phyloP scores from a whole-genome alignment of 2,329 filamentous ascomycete genomes.

The Karstenula rhodostoma region DNA sequence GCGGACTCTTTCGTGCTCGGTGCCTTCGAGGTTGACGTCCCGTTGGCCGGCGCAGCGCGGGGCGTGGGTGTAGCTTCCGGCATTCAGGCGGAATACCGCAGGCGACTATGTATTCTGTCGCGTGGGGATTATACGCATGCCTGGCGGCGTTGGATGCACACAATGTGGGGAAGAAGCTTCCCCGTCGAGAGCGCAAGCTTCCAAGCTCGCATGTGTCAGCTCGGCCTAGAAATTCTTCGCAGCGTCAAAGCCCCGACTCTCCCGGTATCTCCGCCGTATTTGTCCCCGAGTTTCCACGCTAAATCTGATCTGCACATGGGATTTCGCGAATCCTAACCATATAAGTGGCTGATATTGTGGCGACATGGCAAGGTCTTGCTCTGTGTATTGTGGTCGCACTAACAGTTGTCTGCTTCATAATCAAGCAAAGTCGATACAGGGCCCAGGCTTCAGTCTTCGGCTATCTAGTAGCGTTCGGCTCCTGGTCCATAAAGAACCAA shows the following conservation, averaged over 20 bases:
- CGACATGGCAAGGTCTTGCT: not conserved
- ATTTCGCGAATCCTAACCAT: not conserved
- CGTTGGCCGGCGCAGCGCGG: constrained; percentile 22
- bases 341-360: not conserved
- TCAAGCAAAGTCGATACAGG: not conserved
- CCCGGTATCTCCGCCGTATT: constrained; percentile 19
- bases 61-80: constrained; percentile 21
- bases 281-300: constrained; percentile 14
- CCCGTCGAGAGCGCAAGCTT: constrained; percentile 2
- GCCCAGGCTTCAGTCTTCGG: not conserved
- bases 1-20: not conserved
- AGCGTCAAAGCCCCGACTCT: not conserved
- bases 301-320: constrained; percentile 6
- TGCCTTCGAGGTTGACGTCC: constrained; percentile 11
- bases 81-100: constrained; percentile 22
- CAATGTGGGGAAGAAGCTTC: constrained; percentile 5
- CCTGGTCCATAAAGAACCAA: constrained; percentile 52
- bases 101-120: not conserved
- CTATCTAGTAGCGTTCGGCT: not conserved
- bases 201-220: constrained; percentile 7
- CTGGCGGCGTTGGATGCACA: not conserved
- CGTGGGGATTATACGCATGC: not conserved
- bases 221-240: constrained; percentile 10
- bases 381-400: not conserved
- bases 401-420: not conserved